A percentile compares a stretch with the other conserved stretches of the same genome.
These are phyloP conservation scores for Xylariaceae sp. DNA, from an alignment of 2,329 filamentous ascomycete genomes.

Conservation along the genomic window DNA sequence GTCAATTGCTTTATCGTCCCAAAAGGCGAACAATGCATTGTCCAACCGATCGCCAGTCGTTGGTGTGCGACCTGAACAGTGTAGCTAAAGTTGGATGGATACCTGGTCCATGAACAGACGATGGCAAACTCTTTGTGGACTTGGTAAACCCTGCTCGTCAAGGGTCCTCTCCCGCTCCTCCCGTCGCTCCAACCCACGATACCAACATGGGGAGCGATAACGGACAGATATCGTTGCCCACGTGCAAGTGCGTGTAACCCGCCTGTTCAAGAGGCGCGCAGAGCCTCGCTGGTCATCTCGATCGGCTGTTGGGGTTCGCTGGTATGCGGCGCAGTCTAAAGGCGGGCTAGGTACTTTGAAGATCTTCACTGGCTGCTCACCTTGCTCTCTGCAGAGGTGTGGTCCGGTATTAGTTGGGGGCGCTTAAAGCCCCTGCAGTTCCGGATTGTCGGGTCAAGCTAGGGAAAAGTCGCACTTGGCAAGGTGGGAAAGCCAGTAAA, in stretches of 20 bases:
- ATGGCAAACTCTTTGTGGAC: not conserved
- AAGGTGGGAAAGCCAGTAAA: not conserved
- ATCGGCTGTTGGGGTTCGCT: no score
- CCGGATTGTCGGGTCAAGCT: conserved; percentile 14
- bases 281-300: not conserved
- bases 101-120: not conserved
- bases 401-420: not conserved
- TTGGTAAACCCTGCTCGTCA: not conserved
- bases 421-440: conserved; percentile 5
- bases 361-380: not conserved
- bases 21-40: not conserved
- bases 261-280: not conserved
- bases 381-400: not conserved
- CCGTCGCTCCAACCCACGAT: not conserved
- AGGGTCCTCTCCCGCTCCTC: not conserved
- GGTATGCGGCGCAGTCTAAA: not conserved
- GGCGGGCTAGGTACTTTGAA: not conserved
- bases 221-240: not conserved
- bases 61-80: not conserved
- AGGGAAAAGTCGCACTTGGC: not conserved
- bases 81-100: no score
- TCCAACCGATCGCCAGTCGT: not conserved
- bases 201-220: not conserved
- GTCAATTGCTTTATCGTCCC: not conserved
- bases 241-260: not conserved